Evolutionary conservation across 208 protist species (phyloP).

Genomic region (Polymyxa betae): DNA sequence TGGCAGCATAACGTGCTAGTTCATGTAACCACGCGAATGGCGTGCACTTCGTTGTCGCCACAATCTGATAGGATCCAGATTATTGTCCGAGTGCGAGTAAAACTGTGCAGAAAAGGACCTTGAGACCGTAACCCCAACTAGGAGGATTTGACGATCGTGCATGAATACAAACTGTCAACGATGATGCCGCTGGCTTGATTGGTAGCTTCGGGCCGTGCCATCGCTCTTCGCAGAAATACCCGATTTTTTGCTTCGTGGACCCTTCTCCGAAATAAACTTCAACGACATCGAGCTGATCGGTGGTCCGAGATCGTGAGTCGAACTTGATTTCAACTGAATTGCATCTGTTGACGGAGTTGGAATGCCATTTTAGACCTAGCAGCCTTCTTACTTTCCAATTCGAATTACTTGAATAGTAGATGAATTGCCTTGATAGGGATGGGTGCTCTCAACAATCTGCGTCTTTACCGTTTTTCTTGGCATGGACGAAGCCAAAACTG

Average conservation of each 20-base stretch:
- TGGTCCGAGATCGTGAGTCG: neutral
- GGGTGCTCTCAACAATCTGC: neutral
- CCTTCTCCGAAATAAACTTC: neutral
- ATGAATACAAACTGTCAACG: neutral
- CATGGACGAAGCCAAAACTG: neutral
- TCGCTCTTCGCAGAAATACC: neutral
- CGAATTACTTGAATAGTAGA: conserved; percentile 40
- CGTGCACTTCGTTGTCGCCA: neutral
- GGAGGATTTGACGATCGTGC: neutral
- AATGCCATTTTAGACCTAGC: neutral
- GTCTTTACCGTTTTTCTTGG: neutral
- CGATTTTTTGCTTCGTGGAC: neutral
- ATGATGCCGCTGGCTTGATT: neutral
- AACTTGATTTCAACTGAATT: neutral
- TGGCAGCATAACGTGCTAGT: neutral
- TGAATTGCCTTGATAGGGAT: neutral
- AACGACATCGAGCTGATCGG: neutral
- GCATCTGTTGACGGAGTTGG: neutral
- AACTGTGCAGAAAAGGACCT: neutral
- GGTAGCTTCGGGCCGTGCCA: neutral
- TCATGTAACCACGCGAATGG: conserved; percentile 22
- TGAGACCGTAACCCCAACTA: neutral
- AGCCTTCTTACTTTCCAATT: neutral
- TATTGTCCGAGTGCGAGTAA: neutral
- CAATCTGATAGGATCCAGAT: neutral